Conservation (phyloP, 1,284 basidiomycete species). For the Coniophora puteana region DNA sequence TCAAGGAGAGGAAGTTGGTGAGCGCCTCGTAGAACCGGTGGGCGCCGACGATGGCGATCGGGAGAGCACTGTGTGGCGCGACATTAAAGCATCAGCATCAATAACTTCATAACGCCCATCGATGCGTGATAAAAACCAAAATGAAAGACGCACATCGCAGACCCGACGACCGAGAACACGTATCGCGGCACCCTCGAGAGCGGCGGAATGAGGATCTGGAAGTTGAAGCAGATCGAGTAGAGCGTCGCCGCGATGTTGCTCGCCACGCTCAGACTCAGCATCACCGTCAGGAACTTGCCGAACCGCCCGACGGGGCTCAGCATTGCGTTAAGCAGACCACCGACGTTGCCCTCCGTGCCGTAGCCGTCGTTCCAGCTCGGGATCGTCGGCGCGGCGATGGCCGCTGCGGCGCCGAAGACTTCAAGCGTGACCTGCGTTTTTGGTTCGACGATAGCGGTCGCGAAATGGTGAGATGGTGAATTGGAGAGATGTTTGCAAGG, state of each 20-base stretch:
- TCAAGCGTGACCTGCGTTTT: conserved; percentile 50
- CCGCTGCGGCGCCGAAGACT: conserved; percentile 73
- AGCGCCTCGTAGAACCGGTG: conserved; percentile 65
- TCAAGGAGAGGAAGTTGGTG: conserved; percentile 67
- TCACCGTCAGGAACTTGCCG: conserved; percentile 85
- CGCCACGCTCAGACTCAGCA: conserved; percentile 75
- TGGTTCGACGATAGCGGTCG: no score
- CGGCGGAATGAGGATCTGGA: conserved; percentile 77
- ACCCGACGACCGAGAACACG: conserved; percentile 79
- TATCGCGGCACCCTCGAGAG: conserved; percentile 75
- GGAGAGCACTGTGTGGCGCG: conserved; percentile 32
- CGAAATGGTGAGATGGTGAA: background rate
- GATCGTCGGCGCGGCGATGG: conserved; percentile 54
- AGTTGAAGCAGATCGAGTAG: conserved; percentile 80
- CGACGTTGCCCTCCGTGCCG: conserved; percentile 54
- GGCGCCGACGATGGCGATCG: conserved; percentile 65
- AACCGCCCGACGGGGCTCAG: conserved; percentile 68
- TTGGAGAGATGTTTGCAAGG: background rate
- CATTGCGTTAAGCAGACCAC: conserved; percentile 75
- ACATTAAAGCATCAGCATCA: conserved; percentile 10
- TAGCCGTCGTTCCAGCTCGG: conserved; percentile 68
- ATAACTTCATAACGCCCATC: no score
- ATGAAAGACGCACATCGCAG: conserved; percentile 61
- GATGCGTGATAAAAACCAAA: background rate
- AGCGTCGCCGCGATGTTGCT: conserved; percentile 85